These are phyloP conservation scores for Lasiodiplodia hormozganensis DNA, from an alignment of 2,329 filamentous ascomycete species.

Conservation along the genomic window DNA sequence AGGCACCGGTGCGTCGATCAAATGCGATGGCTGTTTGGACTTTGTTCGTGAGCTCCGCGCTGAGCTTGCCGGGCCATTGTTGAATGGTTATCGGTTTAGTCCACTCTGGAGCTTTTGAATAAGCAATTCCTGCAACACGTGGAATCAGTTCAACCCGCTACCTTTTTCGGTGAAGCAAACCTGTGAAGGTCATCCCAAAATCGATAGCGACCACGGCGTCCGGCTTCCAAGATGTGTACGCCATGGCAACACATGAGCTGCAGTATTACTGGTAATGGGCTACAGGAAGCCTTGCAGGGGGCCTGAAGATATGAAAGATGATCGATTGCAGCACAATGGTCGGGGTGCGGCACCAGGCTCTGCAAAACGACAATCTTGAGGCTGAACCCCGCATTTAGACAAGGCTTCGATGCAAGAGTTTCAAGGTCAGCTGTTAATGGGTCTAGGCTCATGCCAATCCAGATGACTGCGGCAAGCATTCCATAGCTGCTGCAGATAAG, in stretches of 20 bases:
- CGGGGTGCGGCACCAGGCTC: background rate
- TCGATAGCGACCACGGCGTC: slow-evolving; percentile 1
- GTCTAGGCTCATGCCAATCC: background rate
- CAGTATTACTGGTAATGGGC: background rate
- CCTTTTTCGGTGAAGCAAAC: background rate
- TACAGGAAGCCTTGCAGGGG: background rate
- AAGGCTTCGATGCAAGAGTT: background rate
- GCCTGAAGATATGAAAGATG: background rate
- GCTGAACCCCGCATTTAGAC: slow-evolving; percentile 7
- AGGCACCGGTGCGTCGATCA: too few relatives aligned
- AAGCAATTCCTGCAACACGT: background rate
- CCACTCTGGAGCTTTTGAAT: slow-evolving; percentile 25
- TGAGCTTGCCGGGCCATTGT: background rate
- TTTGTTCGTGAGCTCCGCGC: background rate
- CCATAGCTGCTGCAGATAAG: slow-evolving; percentile 9
- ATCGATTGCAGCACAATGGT: background rate
- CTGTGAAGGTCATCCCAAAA: slow-evolving; percentile 28
- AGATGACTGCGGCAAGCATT: background rate
- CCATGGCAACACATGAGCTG: background rate
- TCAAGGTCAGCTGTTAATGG: background rate
- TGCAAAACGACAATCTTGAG: background rate
- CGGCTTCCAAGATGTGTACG: background rate
- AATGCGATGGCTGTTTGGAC: background rate
- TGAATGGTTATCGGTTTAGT: slow-evolving; percentile 8
- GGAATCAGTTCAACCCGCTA: background rate